phyloP scores from a whole-genome alignment of 2,329 filamentous ascomycete genomes.

The Penicillium thymicola region DNA sequence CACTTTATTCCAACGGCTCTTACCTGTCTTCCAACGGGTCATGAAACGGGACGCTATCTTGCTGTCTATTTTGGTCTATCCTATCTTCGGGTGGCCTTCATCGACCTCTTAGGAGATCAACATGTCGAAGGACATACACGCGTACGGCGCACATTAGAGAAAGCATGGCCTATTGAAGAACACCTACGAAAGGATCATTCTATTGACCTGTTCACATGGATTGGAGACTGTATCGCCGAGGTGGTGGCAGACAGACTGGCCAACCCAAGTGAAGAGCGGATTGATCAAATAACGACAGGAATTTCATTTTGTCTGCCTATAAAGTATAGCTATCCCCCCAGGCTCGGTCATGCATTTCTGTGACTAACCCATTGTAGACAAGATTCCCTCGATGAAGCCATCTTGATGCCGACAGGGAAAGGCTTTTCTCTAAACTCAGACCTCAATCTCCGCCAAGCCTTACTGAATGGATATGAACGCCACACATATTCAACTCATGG shows the following conservation, averaged over 20 bases:
- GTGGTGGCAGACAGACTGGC: conserved; percentile 57
- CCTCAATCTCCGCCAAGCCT: conserved; percentile 33
- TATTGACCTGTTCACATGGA: conserved; percentile 69
- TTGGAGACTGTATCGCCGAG: conserved; percentile 68
- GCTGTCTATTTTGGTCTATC: conserved; percentile 53
- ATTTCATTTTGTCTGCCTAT: conserved; percentile 46
- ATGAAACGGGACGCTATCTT: conserved; percentile 52
- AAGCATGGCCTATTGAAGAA: conserved; percentile 70
- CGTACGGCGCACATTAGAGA: conserved; percentile 62
- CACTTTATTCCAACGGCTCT: conserved; percentile 44
- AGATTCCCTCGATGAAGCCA: conserved; percentile 49
- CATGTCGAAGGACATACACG: conserved; percentile 43
- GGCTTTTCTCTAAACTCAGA: conserved; percentile 44
- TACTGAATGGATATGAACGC: conserved; percentile 40
- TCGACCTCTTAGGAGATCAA: conserved; percentile 45
- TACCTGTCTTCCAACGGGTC: conserved; percentile 44
- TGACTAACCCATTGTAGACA: conserved; percentile 34
- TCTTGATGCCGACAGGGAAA: conserved; percentile 52
- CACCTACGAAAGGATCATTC: conserved; percentile 69
- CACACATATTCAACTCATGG: conserved; percentile 39
- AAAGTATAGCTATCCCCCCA: conserved; percentile 29
- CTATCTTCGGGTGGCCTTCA: conserved; percentile 52
- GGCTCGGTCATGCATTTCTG: neutral
- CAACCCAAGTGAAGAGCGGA: conserved; percentile 28
- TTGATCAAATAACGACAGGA: conserved; percentile 36